Percentiles rank a stretch among this genome's conserved stretches.
These are phyloP conservation scores for Claviceps sp. DNA, from an alignment of 2,329 filamentous ascomycete genomes.

Conservation along the genomic window DNA sequence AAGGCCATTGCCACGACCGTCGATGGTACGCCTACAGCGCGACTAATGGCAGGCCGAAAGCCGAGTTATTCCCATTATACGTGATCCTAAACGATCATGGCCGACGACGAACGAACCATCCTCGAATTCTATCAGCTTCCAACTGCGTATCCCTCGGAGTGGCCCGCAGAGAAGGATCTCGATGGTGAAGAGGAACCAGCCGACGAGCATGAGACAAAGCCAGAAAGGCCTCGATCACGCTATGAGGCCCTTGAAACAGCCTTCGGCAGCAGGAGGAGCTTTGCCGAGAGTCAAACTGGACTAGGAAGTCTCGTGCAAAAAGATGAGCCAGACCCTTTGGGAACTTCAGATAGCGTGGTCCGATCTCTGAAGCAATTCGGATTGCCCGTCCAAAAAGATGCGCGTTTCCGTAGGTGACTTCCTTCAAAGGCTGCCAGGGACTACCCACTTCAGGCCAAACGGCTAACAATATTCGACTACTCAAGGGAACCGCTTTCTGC, in stretches of 20 bases:
- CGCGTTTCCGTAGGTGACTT: constrained; percentile 51
- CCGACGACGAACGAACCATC: constrained; percentile 62
- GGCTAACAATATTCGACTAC: constrained; percentile 8
- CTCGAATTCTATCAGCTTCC: constrained; percentile 84
- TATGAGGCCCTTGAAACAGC: constrained; percentile 75
- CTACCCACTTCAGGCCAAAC: not conserved
- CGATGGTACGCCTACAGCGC: not conserved
- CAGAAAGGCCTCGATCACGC: constrained; percentile 55
- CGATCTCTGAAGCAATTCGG: constrained; percentile 64
- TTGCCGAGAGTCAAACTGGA: constrained; percentile 26
- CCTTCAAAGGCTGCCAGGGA: constrained; percentile 3
- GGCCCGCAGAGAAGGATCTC: constrained; percentile 69
- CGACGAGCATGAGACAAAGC: constrained; percentile 35
- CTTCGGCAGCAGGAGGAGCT: constrained; percentile 49
- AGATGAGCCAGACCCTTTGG: constrained; percentile 86
- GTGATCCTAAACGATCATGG: constrained; percentile 28
- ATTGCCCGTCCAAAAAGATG: constrained; percentile 72
- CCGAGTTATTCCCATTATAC: not conserved
- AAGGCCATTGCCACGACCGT: not conserved
- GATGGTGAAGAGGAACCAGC: constrained; percentile 56
- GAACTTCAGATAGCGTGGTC: constrained; percentile 78
- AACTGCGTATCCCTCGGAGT: constrained; percentile 65
- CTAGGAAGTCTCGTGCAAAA: constrained; percentile 70
- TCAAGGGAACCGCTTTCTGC: constrained; percentile 79
- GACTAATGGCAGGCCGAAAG: constrained; percentile 2